Evolutionary conservation across 2,329 filamentous ascomycete genomes (phyloP).

Genomic region (Chaetomium sp.): DNA sequence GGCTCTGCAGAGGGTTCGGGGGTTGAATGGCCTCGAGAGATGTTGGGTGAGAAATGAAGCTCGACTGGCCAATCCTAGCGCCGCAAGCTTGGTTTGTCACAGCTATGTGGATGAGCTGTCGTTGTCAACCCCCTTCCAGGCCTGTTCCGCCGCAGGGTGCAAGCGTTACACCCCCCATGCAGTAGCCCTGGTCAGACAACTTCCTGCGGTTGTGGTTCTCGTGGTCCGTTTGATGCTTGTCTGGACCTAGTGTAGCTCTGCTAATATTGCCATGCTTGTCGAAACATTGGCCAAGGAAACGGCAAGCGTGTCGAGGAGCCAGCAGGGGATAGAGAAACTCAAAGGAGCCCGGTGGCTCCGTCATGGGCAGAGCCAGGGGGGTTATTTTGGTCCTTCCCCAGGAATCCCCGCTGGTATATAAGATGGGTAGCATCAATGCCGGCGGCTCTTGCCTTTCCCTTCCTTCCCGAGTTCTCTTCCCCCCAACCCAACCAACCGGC

Average conservation of each 20-base stretch:
- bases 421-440: conserved; percentile 32
- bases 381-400: conserved; percentile 26
- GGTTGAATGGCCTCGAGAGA: conserved; percentile 4
- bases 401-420: conserved; percentile 34
- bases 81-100: conserved; percentile 1
- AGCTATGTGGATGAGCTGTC: conserved; percentile 2
- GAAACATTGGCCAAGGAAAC: conserved; percentile 42
- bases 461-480: conserved; percentile 18
- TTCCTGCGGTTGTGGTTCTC: conserved; percentile 21
- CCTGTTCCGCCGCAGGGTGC: conserved; percentile 21
- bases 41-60: conserved; percentile 3
- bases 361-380: conserved; percentile 27
- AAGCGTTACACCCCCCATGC: conserved; percentile 22
- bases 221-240: conserved; percentile 51
- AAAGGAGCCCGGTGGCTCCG: conserved; percentile 17
- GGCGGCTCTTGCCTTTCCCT: conserved; percentile 27
- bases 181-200: conserved; percentile 19
- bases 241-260: conserved; percentile 45
- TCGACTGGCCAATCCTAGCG: conserved; percentile 23
- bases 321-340: conserved; percentile 22
- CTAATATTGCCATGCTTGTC: conserved; percentile 45
- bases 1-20: conserved; percentile 5
- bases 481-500: conserved; percentile 33
- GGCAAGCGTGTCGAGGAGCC: conserved; percentile 26
- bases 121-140: conserved; percentile 29